Evolutionary conservation across 1,139 yeast genomes (phyloP).

Genomic region (Saccharomycopsis hybrid): DNA sequence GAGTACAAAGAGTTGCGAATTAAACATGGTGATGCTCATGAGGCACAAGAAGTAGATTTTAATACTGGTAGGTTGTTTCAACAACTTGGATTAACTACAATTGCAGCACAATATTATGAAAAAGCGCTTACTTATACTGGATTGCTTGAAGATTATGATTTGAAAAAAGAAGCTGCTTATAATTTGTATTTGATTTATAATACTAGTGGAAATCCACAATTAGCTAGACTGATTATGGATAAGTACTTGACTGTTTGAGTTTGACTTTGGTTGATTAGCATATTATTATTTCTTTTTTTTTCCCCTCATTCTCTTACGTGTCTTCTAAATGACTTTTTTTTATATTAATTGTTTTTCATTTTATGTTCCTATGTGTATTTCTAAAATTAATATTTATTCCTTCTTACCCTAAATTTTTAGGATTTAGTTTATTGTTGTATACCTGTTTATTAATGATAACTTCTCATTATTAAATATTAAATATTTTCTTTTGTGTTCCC

Average conservation of each 20-base stretch:
- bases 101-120: slow-evolving; percentile 70
- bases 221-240: slow-evolving; percentile 60
- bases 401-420: too few relatives aligned
- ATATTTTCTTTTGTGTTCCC: too few relatives aligned
- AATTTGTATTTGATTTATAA: slow-evolving; percentile 72
- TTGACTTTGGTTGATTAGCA: not conserved
- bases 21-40: slow-evolving; percentile 38
- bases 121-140: slow-evolving; percentile 43
- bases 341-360: too few relatives aligned
- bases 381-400: too few relatives aligned
- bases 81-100: slow-evolving; percentile 63
- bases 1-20: slow-evolving; percentile 55
- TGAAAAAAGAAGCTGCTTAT: slow-evolving; percentile 78
- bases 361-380: too few relatives aligned
- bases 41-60: slow-evolving; percentile 72
- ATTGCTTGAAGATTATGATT: slow-evolving; percentile 40
- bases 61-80: slow-evolving; percentile 85
- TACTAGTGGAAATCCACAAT: slow-evolving; percentile 60
- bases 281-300: not conserved
- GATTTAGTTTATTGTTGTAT: too few relatives aligned
- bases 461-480: too few relatives aligned
- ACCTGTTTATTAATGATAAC: too few relatives aligned
- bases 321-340: too few relatives aligned
- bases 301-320: not conserved
- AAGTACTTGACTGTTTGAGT: slow-evolving; percentile 39